phyloP scores from a whole-genome alignment of 78 protist genomes.

The Kipferlia bialata region DNA sequence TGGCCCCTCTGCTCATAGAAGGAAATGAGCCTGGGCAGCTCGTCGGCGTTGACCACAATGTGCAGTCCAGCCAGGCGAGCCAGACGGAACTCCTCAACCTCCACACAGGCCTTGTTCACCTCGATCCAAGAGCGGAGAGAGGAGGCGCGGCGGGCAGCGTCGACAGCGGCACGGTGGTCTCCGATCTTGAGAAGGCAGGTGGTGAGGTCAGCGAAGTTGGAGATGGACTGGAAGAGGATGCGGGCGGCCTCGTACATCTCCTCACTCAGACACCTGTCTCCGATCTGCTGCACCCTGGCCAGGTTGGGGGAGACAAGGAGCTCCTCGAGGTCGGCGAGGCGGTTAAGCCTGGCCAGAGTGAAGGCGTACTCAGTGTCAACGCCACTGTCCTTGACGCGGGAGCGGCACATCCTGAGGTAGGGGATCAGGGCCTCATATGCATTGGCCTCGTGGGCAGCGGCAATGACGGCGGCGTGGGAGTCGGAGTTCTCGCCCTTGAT shows the following conservation, averaged over 20 bases:
- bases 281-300: constrained; percentile 42
- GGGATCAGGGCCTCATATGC: constrained; percentile 52
- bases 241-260: constrained; percentile 84
- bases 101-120: constrained; percentile 84
- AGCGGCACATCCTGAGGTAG: constrained; percentile 79
- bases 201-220: constrained; percentile 78
- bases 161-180: constrained; percentile 84
- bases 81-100: constrained; percentile 78
- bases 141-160: constrained; percentile 94
- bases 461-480: constrained; percentile 25
- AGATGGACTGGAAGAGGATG: constrained; percentile 70
- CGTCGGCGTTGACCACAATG: constrained; percentile 84
- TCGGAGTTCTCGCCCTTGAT: constrained; percentile 68
- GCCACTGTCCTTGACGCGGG: constrained; percentile 60
- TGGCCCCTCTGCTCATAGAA: constrained; percentile 62
- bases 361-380: constrained; percentile 87
- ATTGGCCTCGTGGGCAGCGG: constrained; percentile 44
- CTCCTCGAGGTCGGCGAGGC: constrained; percentile 89
- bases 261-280: constrained; percentile 84
- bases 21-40: constrained; percentile 61
- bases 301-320: constrained; percentile 73
- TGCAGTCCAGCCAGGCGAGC: constrained; percentile 91
- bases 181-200: constrained; percentile 69
- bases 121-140: constrained; percentile 86
- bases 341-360: constrained; percentile 79